Evolutionary conservation across 1,284 basidiomycete species (phyloP).

Genomic region (Coniferiporia sulphurascens): DNA sequence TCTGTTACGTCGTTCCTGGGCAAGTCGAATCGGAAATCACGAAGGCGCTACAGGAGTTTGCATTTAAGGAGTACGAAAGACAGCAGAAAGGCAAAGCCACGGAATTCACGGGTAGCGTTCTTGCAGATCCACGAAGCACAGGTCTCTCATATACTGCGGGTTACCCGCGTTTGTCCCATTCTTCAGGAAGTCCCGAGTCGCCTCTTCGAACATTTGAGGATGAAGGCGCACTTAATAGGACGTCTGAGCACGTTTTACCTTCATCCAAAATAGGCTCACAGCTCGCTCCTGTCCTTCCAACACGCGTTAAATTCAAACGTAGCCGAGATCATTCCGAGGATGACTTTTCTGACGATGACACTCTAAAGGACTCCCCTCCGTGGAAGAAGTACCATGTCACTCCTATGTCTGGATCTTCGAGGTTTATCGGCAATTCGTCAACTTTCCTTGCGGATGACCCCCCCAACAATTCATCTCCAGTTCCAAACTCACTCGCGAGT

Average conservation of each 20-base stretch:
- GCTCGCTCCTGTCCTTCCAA: slow-evolving; percentile 1
- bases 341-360: not conserved
- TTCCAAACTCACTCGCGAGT: not conserved
- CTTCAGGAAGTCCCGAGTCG: not conserved
- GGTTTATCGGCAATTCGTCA: not conserved
- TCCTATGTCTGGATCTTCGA: not conserved
- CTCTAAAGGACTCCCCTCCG: not conserved
- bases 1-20: slow-evolving; percentile 14
- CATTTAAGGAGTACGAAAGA: not conserved
- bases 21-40: slow-evolving; percentile 5
- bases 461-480: not conserved
- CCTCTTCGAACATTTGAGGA: not conserved
- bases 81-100: not conserved
- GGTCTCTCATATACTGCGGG: no score
- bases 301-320: slow-evolving; percentile 1
- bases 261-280: not conserved
- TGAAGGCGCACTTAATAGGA: not conserved
- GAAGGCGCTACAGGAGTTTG: slow-evolving; percentile 4
- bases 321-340: not conserved
- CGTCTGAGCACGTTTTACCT: not conserved
- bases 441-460: not conserved
- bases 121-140: not conserved
- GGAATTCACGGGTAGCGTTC: not conserved
- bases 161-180: not conserved
- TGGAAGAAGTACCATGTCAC: not conserved